These are phyloP conservation scores for Nicotiana rustica DNA, from an alignment of 305 asterid genomes.

Conservation along the genomic window DNA sequence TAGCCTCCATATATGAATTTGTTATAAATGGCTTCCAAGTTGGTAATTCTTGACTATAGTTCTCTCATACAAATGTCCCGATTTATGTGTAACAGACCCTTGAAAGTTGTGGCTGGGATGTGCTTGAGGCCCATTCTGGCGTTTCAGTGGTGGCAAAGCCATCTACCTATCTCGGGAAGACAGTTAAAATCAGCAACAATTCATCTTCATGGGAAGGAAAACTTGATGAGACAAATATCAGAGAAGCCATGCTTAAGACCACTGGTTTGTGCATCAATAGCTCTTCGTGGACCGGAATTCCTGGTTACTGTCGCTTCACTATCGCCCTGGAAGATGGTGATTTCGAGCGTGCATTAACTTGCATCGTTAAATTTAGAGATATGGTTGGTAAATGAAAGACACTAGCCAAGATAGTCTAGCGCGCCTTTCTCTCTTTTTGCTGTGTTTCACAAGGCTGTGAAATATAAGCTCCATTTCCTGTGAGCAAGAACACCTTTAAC, in stretches of 20 bases:
- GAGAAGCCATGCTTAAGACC: conserved; percentile 77
- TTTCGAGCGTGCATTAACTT: conserved; percentile 74
- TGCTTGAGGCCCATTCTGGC: conserved; percentile 81
- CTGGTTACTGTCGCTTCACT: conserved; percentile 92
- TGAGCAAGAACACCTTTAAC: background rate
- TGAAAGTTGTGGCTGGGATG: conserved; percentile 86
- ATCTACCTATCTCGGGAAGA: conserved; percentile 74
- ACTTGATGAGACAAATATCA: conserved; percentile 74
- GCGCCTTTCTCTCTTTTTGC: background rate
- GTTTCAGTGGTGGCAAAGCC: conserved; percentile 88
- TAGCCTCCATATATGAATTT: conserved; percentile 18
- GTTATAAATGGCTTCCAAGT: conserved; percentile 12
- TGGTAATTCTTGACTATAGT: conserved; percentile 5
- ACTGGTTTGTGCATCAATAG: conserved; percentile 96
- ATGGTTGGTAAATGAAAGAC: conserved; percentile 43
- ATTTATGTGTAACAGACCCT: conserved; percentile 57
- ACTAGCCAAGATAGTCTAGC: background rate
- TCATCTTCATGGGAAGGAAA: conserved; percentile 49
- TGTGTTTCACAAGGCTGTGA: conserved; percentile 61
- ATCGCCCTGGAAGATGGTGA: conserved; percentile 76
- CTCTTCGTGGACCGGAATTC: conserved; percentile 86
- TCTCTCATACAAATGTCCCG: background rate
- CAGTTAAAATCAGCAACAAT: conserved; percentile 50
- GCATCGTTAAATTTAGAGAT: conserved; percentile 77
- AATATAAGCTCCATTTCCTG: conserved; percentile 33